These are phyloP conservation scores for Intubia oerlemansii DNA, from an alignment of 2,329 filamentous ascomycete species.

Conservation along the genomic window DNA sequence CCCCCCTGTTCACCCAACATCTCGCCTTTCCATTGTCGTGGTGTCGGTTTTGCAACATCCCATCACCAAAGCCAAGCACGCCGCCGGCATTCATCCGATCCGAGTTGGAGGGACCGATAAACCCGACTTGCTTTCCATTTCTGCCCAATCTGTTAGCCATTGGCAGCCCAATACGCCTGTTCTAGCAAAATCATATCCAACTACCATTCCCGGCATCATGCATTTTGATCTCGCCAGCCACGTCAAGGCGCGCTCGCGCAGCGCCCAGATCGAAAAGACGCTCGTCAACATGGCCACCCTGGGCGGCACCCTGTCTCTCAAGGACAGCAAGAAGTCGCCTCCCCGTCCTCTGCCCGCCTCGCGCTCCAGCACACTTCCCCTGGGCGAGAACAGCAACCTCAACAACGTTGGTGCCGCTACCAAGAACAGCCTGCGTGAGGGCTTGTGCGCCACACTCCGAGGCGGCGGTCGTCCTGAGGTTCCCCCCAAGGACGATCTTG, in stretches of 20 bases:
- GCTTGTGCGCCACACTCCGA: neutral
- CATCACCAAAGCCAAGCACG: no score
- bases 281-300: slow-evolving; percentile 4
- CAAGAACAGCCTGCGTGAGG: neutral
- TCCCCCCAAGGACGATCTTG: neutral
- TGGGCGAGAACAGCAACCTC: slow-evolving; percentile 12
- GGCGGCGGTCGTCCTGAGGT: neutral
- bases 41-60: no score
- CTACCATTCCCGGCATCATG: no score
- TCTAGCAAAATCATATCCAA: no score
- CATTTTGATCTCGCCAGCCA: slow-evolving; percentile 22
- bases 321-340: slow-evolving; percentile 8
- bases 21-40: no score
- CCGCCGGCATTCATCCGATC: no score
- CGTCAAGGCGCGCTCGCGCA: slow-evolving; percentile 23
- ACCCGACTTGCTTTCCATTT: no score
- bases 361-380: slow-evolving; percentile 15
- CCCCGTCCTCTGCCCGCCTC: slow-evolving; percentile 10
- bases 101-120: no score
- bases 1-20: no score
- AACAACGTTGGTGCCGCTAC: neutral
- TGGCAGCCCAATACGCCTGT: no score
- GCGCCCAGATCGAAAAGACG: slow-evolving; percentile 24
- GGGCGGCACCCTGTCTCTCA: slow-evolving; percentile 3
- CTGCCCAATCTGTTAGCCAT: no score